Evolutionary conservation across 129 eudicot genomes (phyloP), one percentile per base, ranked within the genome.

Genomic region (Helichrysum umbraculigerum): DNA sequence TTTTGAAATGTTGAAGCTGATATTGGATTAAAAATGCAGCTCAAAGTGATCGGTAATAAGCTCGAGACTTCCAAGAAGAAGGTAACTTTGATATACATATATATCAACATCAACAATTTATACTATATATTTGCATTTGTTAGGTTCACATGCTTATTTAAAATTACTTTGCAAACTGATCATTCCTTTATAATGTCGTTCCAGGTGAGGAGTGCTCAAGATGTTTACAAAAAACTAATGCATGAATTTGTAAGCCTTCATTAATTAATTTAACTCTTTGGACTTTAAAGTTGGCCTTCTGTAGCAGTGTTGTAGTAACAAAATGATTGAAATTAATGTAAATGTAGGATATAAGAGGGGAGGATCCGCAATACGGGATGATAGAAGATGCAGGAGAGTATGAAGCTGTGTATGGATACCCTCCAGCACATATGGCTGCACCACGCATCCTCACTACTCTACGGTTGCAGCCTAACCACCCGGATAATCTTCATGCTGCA

Each of bases 311-410:
- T 34, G 51, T 67, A 22, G 0, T 8, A n/a, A 20, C 19, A 19
- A 33, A 10, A 63, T 50, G 52, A 73, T 9, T 51, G 66, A 68
- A 68, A 25, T 68, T 41, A 63, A 62, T 63, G 37, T 66, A 28
- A 21, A 30, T 1, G 34, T 75, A 92, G 98, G 98, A 90, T 77
- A 78, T 86, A 80, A 82, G 80, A 76, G 87, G 84, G 7, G 96
- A 89, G 75, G 98, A 92, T 84, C 96, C 98, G n/a, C 91, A 82
- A 47, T 87, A 78, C 56, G 96, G 96, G 22, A 61, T 90, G 79
- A 92, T 92, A 72, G 93, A 92, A 28, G 87, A 90, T 68, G 93
- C 80, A 72, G 88, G 86, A 57, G 98, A 81, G 42, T 92, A 89
- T 63, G 91, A 82, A 42, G 61, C 87, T 6, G 74, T 86, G 44